These are phyloP conservation scores for Geotrichum carabidarum DNA, from an alignment of 1,139 yeast genomes.

Conservation along the genomic window DNA sequence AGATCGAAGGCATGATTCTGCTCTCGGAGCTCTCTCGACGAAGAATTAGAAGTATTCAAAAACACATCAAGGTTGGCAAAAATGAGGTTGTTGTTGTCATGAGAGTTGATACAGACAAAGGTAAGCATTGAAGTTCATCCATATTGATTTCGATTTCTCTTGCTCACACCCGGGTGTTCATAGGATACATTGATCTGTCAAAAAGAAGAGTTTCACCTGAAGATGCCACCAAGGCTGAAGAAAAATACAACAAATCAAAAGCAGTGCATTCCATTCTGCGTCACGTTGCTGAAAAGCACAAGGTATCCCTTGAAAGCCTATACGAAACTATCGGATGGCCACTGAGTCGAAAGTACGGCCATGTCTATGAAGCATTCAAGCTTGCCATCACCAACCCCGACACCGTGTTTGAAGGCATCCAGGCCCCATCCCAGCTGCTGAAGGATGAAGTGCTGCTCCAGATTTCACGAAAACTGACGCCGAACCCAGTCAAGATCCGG, in stretches of 20 bases:
- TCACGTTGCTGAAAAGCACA: slow-evolving; percentile 93
- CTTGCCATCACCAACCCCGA: slow-evolving; percentile 86
- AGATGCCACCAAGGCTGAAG: slow-evolving; percentile 95
- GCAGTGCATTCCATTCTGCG: slow-evolving; percentile 95
- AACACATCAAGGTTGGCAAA: slow-evolving; percentile 94
- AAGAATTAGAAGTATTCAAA: slow-evolving; percentile 97
- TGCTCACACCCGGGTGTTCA: slow-evolving; percentile 28
- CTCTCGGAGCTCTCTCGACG: slow-evolving; percentile 95
- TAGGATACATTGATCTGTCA: slow-evolving; percentile 79
- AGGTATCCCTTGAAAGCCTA: slow-evolving; percentile 75
- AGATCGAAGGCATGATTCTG: slow-evolving; percentile 97
- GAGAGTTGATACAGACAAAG: slow-evolving; percentile 98
- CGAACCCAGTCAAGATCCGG: slow-evolving; percentile 95
- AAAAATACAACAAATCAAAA: slow-evolving; percentile 91
- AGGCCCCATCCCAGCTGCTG: slow-evolving; percentile 65
- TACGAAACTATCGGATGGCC: slow-evolving; percentile 97
- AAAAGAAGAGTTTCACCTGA: slow-evolving; percentile 98
- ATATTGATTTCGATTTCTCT: neutral
- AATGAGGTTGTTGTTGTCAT: slow-evolving; percentile 98
- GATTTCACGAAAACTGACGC: slow-evolving; percentile 90
- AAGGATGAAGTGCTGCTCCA: slow-evolving; percentile 77
- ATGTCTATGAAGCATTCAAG: slow-evolving; percentile 96
- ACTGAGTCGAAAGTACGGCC: slow-evolving; percentile 88
- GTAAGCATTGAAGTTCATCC: slow-evolving; percentile 33
- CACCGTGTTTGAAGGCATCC: slow-evolving; percentile 74